Conservation (phyloP, 1,139 yeast species). For the Taphrina pruni region DNA sequence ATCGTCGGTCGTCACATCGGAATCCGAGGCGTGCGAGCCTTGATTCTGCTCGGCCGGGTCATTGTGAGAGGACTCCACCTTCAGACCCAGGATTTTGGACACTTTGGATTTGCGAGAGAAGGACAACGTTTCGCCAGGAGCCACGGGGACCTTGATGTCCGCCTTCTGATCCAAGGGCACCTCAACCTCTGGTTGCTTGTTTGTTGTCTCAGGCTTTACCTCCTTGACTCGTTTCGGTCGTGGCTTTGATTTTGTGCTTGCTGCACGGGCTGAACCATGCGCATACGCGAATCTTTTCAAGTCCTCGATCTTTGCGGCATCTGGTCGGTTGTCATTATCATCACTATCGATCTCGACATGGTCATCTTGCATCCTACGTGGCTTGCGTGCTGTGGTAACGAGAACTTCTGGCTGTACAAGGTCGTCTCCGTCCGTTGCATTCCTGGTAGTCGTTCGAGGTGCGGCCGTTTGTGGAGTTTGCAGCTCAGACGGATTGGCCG, state of each 20-base stretch:
- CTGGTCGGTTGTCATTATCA: conserved; percentile 11
- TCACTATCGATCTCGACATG: background rate
- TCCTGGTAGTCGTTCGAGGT: background rate
- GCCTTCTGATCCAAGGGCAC: background rate
- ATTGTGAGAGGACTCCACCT: background rate
- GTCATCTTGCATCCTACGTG: background rate
- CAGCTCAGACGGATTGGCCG: background rate
- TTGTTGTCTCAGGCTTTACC: background rate
- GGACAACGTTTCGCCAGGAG: conserved; percentile 12
- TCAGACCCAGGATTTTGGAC: conserved; percentile 12
- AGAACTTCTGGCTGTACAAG: conserved; percentile 14
- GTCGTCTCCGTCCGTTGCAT: background rate
- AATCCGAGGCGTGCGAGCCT: background rate
- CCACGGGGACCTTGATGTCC: conserved; percentile 6
- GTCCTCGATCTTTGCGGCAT: conserved; percentile 20
- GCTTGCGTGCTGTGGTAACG: conserved; percentile 11
- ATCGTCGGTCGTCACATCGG: conserved; percentile 1
- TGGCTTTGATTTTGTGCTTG: background rate
- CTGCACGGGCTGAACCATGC: conserved; percentile 16
- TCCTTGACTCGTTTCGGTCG: background rate
- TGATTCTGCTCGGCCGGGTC: background rate
- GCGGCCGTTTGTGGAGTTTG: background rate
- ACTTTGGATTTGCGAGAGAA: conserved; percentile 15
- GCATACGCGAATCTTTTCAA: conserved; percentile 17
- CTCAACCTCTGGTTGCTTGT: background rate